Base-by-base conservation (phyloP, 441 rosid genomes). In the Rhodomyrtus psidioides region DNA sequence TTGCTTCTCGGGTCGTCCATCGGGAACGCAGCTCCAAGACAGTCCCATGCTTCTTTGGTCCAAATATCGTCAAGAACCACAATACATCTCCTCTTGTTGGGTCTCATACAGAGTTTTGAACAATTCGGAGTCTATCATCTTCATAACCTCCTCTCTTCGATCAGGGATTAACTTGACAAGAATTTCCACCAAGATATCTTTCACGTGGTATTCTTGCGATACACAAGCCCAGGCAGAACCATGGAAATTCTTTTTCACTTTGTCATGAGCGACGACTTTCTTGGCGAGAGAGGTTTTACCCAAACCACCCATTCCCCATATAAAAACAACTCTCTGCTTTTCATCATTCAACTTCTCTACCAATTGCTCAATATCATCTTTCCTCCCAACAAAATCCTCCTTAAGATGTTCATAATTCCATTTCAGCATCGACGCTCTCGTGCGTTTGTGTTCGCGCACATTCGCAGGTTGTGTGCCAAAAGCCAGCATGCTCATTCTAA, bases 51-150 rank as follows among this genome's bases (percentile, higher is more conserved):
- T 0, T 5, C 0, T 26, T 57, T 12, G 28, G 28, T 26, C 60
- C 60, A 57, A 57, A 57, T 57, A 57, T 57, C 60, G 0, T 57
- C 60, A 12, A 57, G 60, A 57, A 57, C 60, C 16, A 57, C 28
- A 0, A 57, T 26, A 12, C 28, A 57, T 26, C 7, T 26, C 60
- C 12, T 24, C 0, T 57, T 57, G 2, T 57, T 26, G 60, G 60
- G 1, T 57, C 7, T 0, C 1, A 28, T 12, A 26, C 0, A 57
- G 7, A 12, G 7, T 2, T 57, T 2, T 1, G 0, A 12, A 2
- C 28, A 57, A 57, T 57, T 26, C 4, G 0, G 12, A 7, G 0
- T 12, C 0, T 57, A 0, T 12, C 60, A 12, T 26, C 0, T 26
- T 0, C 3, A 0, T 12, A 26, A 57, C 28, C 16, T 0, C 0